phyloP scores from a whole-genome alignment of 768 basidiomycete genomes.

The Cyclocybe cylindracea region DNA sequence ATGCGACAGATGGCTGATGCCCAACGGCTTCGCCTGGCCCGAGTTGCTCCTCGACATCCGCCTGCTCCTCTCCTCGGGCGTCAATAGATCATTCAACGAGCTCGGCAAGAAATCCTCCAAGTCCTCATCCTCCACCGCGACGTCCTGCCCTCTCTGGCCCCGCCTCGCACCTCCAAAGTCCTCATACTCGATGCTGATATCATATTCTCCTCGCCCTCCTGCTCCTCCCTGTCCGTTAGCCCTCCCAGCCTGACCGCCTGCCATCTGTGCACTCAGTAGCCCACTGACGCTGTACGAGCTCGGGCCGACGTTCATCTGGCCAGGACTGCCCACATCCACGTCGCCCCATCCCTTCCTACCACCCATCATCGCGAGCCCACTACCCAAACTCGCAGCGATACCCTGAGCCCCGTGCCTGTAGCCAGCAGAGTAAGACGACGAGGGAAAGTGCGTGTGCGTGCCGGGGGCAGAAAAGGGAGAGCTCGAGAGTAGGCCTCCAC shows the following conservation, averaged over 20 bases:
- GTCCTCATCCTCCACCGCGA: conserved; percentile 71
- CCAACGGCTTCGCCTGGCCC: conserved; percentile 28
- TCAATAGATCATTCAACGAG: conserved; percentile 85
- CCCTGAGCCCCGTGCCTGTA: conserved; percentile 26
- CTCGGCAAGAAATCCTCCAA: conserved; percentile 89
- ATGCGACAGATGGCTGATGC: conserved; percentile 17
- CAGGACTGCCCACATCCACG: conserved; percentile 8
- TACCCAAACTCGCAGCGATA: conserved; percentile 65
- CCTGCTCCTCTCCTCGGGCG: conserved; percentile 82
- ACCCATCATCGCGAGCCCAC: conserved; percentile 48
- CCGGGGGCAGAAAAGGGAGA: conserved; percentile 83
- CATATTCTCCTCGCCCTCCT: conserved; percentile 27
- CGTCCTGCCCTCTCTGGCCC: conserved; percentile 29
- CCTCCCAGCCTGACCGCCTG: conserved; percentile 1
- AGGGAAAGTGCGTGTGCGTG: conserved; percentile 54
- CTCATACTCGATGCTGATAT: conserved; percentile 41
- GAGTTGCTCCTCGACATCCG: conserved; percentile 78
- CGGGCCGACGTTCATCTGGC: conserved; percentile 9
- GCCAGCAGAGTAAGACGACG: conserved; percentile 33
- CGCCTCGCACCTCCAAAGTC: conserved; percentile 26
- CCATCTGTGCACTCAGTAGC: conserved; percentile 20
- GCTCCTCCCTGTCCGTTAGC: conserved; percentile 8
- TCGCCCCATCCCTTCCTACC: conserved; percentile 41
- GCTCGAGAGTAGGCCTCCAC: conserved; percentile 39
- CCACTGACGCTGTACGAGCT: conserved; percentile 17